Conservation (phyloP, 768 basidiomycete genomes). For the Leccinum subgranulosum region DNA sequence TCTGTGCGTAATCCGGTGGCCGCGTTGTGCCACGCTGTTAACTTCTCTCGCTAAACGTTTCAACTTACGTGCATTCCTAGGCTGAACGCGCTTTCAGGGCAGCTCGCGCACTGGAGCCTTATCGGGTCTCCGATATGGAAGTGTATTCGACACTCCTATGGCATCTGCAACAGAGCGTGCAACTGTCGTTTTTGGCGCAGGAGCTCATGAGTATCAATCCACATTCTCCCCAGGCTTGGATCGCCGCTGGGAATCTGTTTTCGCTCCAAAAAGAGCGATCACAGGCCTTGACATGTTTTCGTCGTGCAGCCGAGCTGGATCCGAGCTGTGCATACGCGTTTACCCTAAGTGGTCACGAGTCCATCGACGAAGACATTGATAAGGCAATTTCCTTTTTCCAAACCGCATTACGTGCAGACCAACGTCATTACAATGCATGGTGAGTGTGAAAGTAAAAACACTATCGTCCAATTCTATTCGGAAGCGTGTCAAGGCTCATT, state of each 20-base stretch:
- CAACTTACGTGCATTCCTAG: constrained; percentile 41
- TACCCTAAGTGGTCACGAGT: constrained; percentile 96
- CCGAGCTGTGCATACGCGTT: constrained; percentile 92
- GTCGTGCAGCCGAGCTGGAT: constrained; percentile 85
- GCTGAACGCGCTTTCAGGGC: constrained; percentile 87
- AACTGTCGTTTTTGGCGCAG: constrained; percentile 90
- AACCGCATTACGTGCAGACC: constrained; percentile 85
- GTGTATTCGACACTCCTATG: constrained; percentile 94
- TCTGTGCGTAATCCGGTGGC: constrained; percentile 55
- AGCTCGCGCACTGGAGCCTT: constrained; percentile 82
- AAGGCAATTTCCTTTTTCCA: constrained; percentile 91
- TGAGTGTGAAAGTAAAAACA: constrained; percentile 40
- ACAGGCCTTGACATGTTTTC: constrained; percentile 92
- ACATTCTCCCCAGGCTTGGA: constrained; percentile 89
- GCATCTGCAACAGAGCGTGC: constrained; percentile 84
- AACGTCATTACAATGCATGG: constrained; percentile 98
- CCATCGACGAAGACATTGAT: constrained; percentile 92
- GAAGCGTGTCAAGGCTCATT: constrained; percentile 20
- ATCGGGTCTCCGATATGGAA: constrained; percentile 90
- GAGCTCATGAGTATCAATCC: constrained; percentile 83
- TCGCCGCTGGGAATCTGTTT: constrained; percentile 94
- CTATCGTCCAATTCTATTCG: background rate
- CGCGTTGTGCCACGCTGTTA: constrained; percentile 6
- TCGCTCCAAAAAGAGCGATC: constrained; percentile 92
- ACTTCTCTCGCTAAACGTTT: constrained; percentile 13